Evolutionary conservation across 495 filamentous ascomycete genomes (phyloP), one percentile per base, ranked within the genome.

Genomic region (Xylaria cubensis): DNA sequence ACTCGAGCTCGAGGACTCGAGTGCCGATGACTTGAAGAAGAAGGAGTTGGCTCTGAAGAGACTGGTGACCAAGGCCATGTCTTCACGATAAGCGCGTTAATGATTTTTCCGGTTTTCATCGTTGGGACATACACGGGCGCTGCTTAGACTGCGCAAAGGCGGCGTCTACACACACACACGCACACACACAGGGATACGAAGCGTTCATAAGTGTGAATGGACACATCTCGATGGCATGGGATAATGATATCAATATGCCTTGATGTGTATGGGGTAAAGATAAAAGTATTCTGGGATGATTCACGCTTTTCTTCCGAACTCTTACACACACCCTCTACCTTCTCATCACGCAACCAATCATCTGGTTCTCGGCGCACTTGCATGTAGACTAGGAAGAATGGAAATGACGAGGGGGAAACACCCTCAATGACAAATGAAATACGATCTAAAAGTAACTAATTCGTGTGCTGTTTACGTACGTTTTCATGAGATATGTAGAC

Each of bases 41-140:
- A 98, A 98, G 92, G 96, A 99, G 89, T 87, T 99, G 68, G 96
- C 94, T 69, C 89, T 99, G 64, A 99, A 99, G 94, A 87, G 96
- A 78, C 87, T 97, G 73, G 94, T 99, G 69, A 99, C 96, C 80
- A 98, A 98, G 89, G 95, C 94, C 76, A 96, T 96, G 92, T 87
- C 93, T 71, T 94, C 93, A 75, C 90, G 93, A 82, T 96, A 93
- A 89, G 86, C 76, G 64, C 69, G 50, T 74, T 76, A 71, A 70
- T 62, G 63, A 74, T 67, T 72, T 73, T 77, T 75, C 70, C 67
- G 73, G 73, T 77, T 78, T 76, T 75, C 53, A 75, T 72, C 76
- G 79, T 75, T 73, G 77, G 76, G 74, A 74, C 75, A 73, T 74
- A 74, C 64, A 77, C 70, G 80, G 81, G 72, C 74, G 77, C 70